phyloP scores from a whole-genome alignment of 331 rosid genomes.

The Prunus yedoensis region DNA sequence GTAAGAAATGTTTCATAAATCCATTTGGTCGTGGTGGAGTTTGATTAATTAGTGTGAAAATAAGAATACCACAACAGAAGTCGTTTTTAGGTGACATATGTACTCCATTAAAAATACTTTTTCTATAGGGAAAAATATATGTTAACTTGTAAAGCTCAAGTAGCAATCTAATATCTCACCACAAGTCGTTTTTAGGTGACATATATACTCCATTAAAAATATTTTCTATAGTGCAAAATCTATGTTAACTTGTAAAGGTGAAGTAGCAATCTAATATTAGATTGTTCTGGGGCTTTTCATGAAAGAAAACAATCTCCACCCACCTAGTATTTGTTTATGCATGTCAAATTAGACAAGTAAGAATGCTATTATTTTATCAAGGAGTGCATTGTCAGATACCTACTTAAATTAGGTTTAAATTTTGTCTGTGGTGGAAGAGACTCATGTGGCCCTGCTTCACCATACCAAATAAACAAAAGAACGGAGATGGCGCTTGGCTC shows the following conservation, averaged over 20 bases:
- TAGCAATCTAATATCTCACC: too few species aligned
- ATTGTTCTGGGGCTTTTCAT: background rate
- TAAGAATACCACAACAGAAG: too few species aligned
- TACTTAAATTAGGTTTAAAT: background rate
- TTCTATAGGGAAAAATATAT: too few species aligned
- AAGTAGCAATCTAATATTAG: background rate
- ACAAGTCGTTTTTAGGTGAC: too few species aligned
- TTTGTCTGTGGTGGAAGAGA: background rate
- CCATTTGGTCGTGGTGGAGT: too few species aligned
- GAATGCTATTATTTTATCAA: background rate
- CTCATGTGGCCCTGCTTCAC: slow-evolving; percentile 18
- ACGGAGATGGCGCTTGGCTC: background rate
- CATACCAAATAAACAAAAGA: background rate
- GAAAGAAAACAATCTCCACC: background rate
- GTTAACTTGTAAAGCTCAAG: too few species aligned
- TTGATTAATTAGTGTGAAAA: too few species aligned
- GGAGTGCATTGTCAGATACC: slow-evolving; percentile 11
- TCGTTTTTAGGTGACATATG: too few species aligned
- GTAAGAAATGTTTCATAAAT: background rate
- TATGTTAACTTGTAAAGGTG: too few species aligned
- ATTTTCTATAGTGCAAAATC: too few species aligned
- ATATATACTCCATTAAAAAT: too few species aligned
- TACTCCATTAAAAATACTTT: too few species aligned
- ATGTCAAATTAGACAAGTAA: background rate
- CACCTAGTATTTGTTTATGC: background rate